Percentiles rank a stretch among this genome's conserved stretches.
These are phyloP conservation scores for Pseudogymnoascus sp. DNA, from an alignment of 2,329 filamentous ascomycete species.

Conservation along the genomic window DNA sequence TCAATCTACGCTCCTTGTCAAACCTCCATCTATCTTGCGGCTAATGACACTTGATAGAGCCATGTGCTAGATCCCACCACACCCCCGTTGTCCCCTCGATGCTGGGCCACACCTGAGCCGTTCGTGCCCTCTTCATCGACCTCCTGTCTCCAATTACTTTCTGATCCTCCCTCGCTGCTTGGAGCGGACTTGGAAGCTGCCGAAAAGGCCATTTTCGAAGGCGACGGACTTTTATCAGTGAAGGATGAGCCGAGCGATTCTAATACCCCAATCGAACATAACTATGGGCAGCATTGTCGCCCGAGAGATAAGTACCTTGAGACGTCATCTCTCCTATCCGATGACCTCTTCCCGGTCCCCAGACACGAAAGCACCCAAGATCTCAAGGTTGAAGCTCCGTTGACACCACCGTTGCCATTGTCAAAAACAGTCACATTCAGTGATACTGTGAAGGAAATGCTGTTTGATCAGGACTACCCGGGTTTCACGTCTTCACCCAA, in stretches of 20 bases:
- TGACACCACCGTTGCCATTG: constrained; percentile 21
- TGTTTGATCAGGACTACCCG: constrained; percentile 10
- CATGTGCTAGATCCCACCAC: constrained; percentile 21
- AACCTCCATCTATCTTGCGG: not conserved
- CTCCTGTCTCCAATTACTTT: constrained; percentile 11
- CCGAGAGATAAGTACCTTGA: not conserved
- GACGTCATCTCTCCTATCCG: not conserved
- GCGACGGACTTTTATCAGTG: constrained; percentile 17
- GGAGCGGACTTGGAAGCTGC: constrained; percentile 19
- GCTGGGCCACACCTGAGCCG: constrained; percentile 7
- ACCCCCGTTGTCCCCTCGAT: constrained; percentile 24
- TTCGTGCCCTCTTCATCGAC: constrained; percentile 20
- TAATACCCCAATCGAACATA: too few relatives aligned
- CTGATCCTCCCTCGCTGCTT: constrained; percentile 10
- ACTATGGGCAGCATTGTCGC: not conserved
- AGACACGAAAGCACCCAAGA: constrained; percentile 14
- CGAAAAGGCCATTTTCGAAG: constrained; percentile 23
- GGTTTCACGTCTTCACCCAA: not conserved
- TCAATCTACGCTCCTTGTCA: not conserved
- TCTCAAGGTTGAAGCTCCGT: constrained; percentile 23
- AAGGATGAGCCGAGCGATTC: not conserved
- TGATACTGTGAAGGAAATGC: constrained; percentile 20
- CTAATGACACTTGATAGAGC: constrained; percentile 13
- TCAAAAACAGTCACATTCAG: constrained; percentile 22
- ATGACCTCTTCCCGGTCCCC: not conserved